Evolutionary conservation across 148 eudicot species (phyloP), one percentile per base, ranked within the genome.

Genomic region (Heliamphora exappendiculata): DNA sequence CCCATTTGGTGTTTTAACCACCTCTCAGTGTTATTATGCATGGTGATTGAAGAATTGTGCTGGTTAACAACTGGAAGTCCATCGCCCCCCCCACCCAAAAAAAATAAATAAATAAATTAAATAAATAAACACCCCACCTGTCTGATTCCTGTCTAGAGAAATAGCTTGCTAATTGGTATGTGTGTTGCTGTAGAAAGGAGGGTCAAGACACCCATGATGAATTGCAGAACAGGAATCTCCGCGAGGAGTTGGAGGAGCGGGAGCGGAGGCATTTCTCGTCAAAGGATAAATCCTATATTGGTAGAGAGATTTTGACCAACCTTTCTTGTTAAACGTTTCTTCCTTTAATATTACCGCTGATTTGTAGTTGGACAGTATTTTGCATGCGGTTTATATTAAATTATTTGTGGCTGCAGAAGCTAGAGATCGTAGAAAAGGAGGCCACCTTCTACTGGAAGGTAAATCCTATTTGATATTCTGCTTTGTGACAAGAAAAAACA

Each of bases 151-250:
- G 12, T 76, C 65, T 39, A 22, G 8, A 71, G 66, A 59, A 24
- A 7, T 41, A 45, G 26, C 54, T 62, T 19, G 17, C 63, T 34
- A 19, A 63, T 76, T 31, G 72, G 20, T 76, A n/a, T 26, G 28
- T 60, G 20, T 59, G 2, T 50, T 80, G 66, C 16, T 77, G 26
- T 83, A 94, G 97, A 78, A 90, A 76, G 86, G 96, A 92, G 17
- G 97, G 98, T 37, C 97, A 92, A 79, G 94, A 91, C 82, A 93
- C 97, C 62, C 87, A 89, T 54, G 94, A 93, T 10, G 99, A 93
- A 82, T 19, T 91, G 70, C 86, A 90, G 81, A 91, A 78, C 88
- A 91, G 94, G 84, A 86, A 92, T 80, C 92, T 92, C 53, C 89
- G 91, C 24, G 96, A 87, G 2, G 97, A 92, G 81, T 87, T 95